Conservation (phyloP, 208 protist species). For the Acanthamoeba polyphaga region DNA sequence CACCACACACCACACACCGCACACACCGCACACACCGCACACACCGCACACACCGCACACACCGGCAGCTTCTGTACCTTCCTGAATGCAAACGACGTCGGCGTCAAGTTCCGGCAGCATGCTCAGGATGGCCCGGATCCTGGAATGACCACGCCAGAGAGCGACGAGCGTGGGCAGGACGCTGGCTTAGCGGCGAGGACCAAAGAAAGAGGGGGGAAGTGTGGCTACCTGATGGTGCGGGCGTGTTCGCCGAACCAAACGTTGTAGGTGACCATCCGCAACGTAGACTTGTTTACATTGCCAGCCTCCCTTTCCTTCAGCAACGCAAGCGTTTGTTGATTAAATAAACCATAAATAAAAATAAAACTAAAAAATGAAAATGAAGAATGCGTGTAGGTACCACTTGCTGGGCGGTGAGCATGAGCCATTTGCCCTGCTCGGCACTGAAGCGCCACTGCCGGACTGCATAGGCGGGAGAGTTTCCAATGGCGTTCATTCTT, state of each 20-base stretch:
- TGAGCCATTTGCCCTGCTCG: neutral
- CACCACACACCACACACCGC: too few relatives aligned
- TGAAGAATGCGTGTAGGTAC: too few relatives aligned
- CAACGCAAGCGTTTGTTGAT: too few relatives aligned
- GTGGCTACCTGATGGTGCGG: neutral
- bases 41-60: too few relatives aligned
- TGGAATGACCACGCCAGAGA: neutral
- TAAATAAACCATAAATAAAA: too few relatives aligned
- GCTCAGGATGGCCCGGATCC: neutral
- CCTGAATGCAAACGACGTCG: slow-evolving; percentile 40
- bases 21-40: too few relatives aligned
- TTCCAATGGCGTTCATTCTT: neutral
- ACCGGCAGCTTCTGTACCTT: neutral
- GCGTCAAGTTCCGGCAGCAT: neutral
- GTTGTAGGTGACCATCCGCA: slow-evolving; percentile 35
- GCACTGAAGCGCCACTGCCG: slow-evolving; percentile 13
- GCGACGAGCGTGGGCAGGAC: neutral
- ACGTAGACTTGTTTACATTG: neutral
- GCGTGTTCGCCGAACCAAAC: neutral
- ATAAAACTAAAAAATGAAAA: too few relatives aligned
- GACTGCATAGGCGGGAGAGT: neutral
- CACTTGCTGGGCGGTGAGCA: slow-evolving; percentile 19
- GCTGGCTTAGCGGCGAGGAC: too few relatives aligned
- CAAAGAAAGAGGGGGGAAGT: too few relatives aligned
- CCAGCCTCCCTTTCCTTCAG: neutral